Percentiles rank a stretch among this genome's conserved stretches.
Evolutionary conservation across 768 basidiomycete species (phyloP).

Genomic region (Hericium erinaceus): DNA sequence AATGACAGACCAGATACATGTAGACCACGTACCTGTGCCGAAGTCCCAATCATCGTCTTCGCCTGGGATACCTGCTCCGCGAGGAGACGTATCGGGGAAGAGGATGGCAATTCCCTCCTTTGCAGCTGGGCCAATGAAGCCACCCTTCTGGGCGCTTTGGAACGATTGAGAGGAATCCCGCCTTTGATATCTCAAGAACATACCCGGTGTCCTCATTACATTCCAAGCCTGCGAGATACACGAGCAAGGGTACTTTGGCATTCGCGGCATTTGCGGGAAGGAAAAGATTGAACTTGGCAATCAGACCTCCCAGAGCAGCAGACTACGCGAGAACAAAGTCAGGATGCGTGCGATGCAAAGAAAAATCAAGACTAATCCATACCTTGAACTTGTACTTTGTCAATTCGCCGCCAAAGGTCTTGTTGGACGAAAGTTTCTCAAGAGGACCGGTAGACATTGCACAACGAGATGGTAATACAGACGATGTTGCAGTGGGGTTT

Average conservation of each 20-base stretch:
- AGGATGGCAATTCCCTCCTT: constrained; percentile 82
- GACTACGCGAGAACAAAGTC: constrained; percentile 36
- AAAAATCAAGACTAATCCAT: constrained; percentile 12
- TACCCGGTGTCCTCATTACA: constrained; percentile 94
- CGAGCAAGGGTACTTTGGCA: constrained; percentile 54
- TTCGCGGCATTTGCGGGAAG: constrained; percentile 52
- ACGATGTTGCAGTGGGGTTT: neutral
- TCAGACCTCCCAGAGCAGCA: constrained; percentile 53
- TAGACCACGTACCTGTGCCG: constrained; percentile 50
- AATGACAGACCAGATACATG: neutral
- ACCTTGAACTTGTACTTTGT: constrained; percentile 85
- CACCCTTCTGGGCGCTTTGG: constrained; percentile 83
- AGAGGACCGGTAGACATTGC: constrained; percentile 28
- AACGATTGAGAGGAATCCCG: neutral
- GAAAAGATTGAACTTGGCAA: constrained; percentile 83
- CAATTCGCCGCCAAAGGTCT: constrained; percentile 71
- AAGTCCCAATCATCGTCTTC: constrained; percentile 85
- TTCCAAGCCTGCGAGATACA: constrained; percentile 83
- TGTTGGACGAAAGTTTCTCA: constrained; percentile 67
- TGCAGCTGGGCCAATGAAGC: constrained; percentile 79
- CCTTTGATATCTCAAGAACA: constrained; percentile 11
- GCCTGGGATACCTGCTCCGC: constrained; percentile 80
- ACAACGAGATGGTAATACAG: neutral
- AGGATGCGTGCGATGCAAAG: neutral
- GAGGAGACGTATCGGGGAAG: constrained; percentile 93